These are phyloP conservation scores for Cladosporium austrohemisphaericum DNA, from an alignment of 2,329 filamentous ascomycete species.

Conservation along the genomic window DNA sequence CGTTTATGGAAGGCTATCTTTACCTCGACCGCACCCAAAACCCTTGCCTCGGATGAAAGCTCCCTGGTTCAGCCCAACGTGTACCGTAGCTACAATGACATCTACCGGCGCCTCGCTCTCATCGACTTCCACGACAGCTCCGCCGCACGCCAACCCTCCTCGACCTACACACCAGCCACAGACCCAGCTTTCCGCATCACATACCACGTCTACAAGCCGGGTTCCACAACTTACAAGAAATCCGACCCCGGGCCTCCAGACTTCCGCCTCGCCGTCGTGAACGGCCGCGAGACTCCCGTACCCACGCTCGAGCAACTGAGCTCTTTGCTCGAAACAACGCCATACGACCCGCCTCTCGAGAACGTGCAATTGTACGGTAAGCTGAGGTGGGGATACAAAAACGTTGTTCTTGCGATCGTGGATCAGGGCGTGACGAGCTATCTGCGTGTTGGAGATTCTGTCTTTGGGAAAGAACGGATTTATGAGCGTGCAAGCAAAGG, in stretches of 20 bases:
- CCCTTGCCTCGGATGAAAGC: conserved; percentile 1
- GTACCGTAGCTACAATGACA: conserved; percentile 56
- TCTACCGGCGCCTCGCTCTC: conserved; percentile 73
- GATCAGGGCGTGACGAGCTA: conserved; percentile 90
- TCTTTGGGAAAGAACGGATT: conserved; percentile 68
- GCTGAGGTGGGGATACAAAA: conserved; percentile 78
- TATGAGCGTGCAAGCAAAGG: conserved; percentile 55
- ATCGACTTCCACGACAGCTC: conserved; percentile 67
- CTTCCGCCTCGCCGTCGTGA: conserved; percentile 78
- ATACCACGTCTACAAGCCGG: conserved; percentile 79
- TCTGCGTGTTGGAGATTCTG: conserved; percentile 72
- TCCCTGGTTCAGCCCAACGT: conserved; percentile 49
- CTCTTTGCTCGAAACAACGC: conserved; percentile 68
- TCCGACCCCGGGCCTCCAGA: conserved; percentile 73
- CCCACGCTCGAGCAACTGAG: conserved; percentile 71
- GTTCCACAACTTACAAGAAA: conserved; percentile 66
- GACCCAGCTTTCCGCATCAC: conserved; percentile 64
- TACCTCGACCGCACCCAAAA: not conserved
- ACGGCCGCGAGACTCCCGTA: conserved; percentile 66
- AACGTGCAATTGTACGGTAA: conserved; percentile 63
- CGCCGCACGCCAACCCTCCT: conserved; percentile 21
- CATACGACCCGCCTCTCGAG: conserved; percentile 58
- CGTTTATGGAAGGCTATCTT: conserved; percentile 20
- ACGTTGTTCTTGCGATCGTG: conserved; percentile 81
- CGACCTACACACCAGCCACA: conserved; percentile 26